Conservation (phyloP, 176 grass and related monocot genomes). For the Dendrocalamus sinicus region DNA sequence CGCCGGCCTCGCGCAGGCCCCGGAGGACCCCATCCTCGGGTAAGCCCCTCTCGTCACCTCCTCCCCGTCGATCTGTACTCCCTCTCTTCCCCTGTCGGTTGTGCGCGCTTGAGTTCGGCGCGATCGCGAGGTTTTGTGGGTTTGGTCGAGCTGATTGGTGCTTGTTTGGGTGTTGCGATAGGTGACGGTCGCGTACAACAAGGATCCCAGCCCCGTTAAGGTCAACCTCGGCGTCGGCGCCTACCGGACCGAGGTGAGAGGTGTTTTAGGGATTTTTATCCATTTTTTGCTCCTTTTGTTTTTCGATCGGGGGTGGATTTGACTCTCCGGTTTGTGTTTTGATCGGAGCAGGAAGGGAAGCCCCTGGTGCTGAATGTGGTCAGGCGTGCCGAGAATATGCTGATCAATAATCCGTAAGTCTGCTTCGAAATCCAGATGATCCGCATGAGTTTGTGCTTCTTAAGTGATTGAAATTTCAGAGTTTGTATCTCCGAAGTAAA, state of each 20-base stretch:
- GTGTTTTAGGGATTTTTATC: background rate
- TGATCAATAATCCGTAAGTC: conserved; percentile 81
- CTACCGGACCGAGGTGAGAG: conserved; percentile 89
- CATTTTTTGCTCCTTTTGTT: background rate
- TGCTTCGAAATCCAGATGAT: conserved; percentile 9
- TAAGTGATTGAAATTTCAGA: conserved; percentile 1
- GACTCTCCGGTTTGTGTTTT: conserved; percentile 6
- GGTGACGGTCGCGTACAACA: conserved; percentile 98
- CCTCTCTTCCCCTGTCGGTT: background rate
- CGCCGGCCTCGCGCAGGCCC: conserved; percentile 70
- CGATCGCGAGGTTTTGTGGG: conserved; percentile 26
- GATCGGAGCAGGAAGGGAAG: conserved; percentile 79
- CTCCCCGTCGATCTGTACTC: background rate
- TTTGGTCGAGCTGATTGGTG: conserved; percentile 32
- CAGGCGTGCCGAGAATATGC: conserved; percentile 69
- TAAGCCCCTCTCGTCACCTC: conserved; percentile 27
- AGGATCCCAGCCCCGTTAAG: conserved; percentile 88
- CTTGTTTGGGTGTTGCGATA: conserved; percentile 25
- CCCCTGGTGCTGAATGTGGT: conserved; percentile 96
- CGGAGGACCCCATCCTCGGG: conserved; percentile 98
- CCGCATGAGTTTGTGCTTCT: background rate
- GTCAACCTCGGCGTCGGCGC: conserved; percentile 98
- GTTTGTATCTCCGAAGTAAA: background rate
- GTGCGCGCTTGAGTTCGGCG: background rate
- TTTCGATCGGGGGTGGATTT: conserved; percentile 35